Evolutionary conservation across 129 eudicot species (phyloP).

Genomic region (Tagetes erecta): DNA sequence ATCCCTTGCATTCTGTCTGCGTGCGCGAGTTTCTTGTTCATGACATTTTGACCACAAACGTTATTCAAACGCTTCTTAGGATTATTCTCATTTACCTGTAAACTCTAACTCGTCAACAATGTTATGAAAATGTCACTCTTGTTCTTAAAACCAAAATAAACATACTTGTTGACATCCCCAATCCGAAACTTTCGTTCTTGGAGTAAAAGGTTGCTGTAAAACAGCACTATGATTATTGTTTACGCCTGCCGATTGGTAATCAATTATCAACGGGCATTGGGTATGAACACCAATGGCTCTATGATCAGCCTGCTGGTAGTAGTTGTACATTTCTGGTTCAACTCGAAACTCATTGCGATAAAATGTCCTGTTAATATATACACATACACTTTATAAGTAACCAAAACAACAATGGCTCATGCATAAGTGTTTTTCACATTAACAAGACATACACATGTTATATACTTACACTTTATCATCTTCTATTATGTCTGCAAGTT

Average conservation of each 20-base stretch:
- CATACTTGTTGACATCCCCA: slow-evolving; percentile 29
- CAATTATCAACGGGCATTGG: slow-evolving; percentile 26
- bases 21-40: slow-evolving; percentile 34
- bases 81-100: slow-evolving; percentile 17
- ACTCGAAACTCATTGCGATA: slow-evolving; percentile 24
- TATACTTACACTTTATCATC: slow-evolving; percentile 31
- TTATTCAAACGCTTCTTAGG: slow-evolving; percentile 36
- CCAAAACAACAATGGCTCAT: neutral
- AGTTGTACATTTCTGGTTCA: slow-evolving; percentile 30
- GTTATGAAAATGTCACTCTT: neutral
- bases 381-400: neutral
- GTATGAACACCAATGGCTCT: slow-evolving; percentile 24
- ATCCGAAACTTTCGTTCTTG: slow-evolving; percentile 16
- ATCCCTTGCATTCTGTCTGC: slow-evolving; percentile 30
- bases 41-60: slow-evolving; percentile 8
- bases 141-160: slow-evolving; percentile 18
- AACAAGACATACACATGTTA: neutral
- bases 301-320: slow-evolving; percentile 28
- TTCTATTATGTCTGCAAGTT: slow-evolving; percentile 22
- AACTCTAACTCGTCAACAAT: slow-evolving; percentile 10
- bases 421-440: neutral
- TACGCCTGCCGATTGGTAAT: slow-evolving; percentile 30
- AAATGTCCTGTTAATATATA: slow-evolving; percentile 24
- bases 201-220: slow-evolving; percentile 28
- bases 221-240: slow-evolving; percentile 7